These are phyloP conservation scores for Ceriops tagal DNA, from an alignment of 345 rosid species.

Conservation along the genomic window DNA sequence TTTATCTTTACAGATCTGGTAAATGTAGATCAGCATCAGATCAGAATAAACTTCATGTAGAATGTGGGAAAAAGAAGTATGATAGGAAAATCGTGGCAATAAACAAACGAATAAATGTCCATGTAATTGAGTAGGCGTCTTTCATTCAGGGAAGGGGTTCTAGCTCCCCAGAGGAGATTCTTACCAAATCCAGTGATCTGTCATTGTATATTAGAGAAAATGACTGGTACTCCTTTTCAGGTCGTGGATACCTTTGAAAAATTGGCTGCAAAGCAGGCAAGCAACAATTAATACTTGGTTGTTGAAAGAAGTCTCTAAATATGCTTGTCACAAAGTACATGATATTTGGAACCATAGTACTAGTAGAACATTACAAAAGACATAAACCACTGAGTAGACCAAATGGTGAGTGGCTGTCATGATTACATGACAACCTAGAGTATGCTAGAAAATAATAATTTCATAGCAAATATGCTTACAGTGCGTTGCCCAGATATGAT, in stretches of 20 bases:
- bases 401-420: neutral
- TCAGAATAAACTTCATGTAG: conserved; percentile 12
- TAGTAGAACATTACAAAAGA: conserved; percentile 9
- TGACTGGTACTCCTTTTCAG: conserved; percentile 99
- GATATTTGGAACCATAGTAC: conserved; percentile 6
- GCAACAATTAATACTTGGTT: conserved; percentile 11
- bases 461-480: conserved; percentile 49
- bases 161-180: conserved; percentile 9
- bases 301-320: no score
- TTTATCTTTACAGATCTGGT: conserved; percentile 78
- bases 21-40: conserved; percentile 12
- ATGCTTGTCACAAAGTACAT: neutral
- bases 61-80: neutral
- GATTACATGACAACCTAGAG: neutral
- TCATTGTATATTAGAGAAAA: conserved; percentile 95
- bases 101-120: conserved; percentile 7
- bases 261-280: conserved; percentile 59
- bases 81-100: conserved; percentile 10
- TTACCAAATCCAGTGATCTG: conserved; percentile 93
- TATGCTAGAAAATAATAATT: neutral
- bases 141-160: conserved; percentile 10
- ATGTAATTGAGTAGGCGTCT: neutral
- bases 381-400: neutral
- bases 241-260: conserved; percentile 95
- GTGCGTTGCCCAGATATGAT: conserved; percentile 97